A percentile compares a stretch with the other conserved stretches of the same genome.
Conservation (phyloP, 2,329 filamentous ascomycete genomes). For the Neoascochyta sp. region DNA sequence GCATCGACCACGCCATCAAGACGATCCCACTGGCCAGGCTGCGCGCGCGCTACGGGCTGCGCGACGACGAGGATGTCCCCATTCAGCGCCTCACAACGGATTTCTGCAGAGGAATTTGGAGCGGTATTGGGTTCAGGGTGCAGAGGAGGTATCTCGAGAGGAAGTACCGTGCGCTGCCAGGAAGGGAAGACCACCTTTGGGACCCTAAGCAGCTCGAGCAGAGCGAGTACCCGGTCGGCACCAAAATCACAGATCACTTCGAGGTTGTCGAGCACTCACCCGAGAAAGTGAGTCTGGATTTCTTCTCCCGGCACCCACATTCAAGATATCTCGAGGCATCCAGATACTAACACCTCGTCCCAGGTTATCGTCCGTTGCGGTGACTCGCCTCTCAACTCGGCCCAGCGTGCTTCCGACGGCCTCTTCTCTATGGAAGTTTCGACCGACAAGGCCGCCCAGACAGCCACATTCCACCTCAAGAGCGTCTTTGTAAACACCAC, state of each 20-base stretch:
- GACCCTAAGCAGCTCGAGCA: slow-evolving; percentile 31
- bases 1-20: slow-evolving; percentile 38
- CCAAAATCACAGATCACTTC: slow-evolving; percentile 40
- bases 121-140: slow-evolving; percentile 34
- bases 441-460: slow-evolving; percentile 34
- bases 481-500: slow-evolving; percentile 40
- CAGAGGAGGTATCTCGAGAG: slow-evolving; percentile 36
- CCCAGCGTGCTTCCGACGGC: slow-evolving; percentile 33
- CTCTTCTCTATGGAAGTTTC: slow-evolving; percentile 41
- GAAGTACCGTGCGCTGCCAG: slow-evolving; percentile 32
- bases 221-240: slow-evolving; percentile 35
- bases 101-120: slow-evolving; percentile 40
- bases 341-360: slow-evolving; percentile 7
- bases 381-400: slow-evolving; percentile 32
- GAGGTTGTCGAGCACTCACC: slow-evolving; percentile 38
- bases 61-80: slow-evolving; percentile 13
- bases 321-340: too few relatives aligned
- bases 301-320: not conserved
- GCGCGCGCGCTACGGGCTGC: slow-evolving; percentile 18
- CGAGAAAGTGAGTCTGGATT: slow-evolving; percentile 30
- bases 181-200: slow-evolving; percentile 35
- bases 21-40: slow-evolving; percentile 35
- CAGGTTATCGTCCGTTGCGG: slow-evolving; percentile 40
- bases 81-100: slow-evolving; percentile 35
- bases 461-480: slow-evolving; percentile 40